Conservation (phyloP, 305 asterid genomes). For the Ajuga reptans region DNA sequence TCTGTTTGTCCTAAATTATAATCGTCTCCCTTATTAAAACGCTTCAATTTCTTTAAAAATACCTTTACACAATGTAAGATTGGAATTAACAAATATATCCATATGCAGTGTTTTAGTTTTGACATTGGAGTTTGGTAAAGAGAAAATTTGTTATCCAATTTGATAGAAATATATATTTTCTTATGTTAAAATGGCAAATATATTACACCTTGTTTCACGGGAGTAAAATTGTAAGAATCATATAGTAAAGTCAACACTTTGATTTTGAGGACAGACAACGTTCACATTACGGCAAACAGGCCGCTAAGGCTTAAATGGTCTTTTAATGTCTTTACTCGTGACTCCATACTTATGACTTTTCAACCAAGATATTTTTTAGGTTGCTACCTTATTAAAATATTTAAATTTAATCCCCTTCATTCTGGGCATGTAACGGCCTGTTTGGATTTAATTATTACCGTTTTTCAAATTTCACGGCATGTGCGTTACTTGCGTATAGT, state of each 20-base stretch:
- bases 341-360: neutral
- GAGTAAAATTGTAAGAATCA: too few relatives aligned
- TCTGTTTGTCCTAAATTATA: too few relatives aligned
- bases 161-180: too few relatives aligned
- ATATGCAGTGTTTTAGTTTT: too few relatives aligned
- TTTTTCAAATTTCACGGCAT: constrained; percentile 4
- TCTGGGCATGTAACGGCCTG: neutral
- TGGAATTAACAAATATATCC: too few relatives aligned
- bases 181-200: too few relatives aligned
- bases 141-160: too few relatives aligned
- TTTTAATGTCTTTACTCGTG: neutral
- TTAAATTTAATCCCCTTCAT: neutral
- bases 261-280: neutral
- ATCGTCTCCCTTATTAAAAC: too few relatives aligned
- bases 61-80: too few relatives aligned
- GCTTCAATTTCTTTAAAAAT: too few relatives aligned
- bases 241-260: neutral
- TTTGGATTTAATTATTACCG: neutral
- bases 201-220: too few relatives aligned
- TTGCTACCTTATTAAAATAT: neutral
- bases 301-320: neutral
- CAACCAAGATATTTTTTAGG: neutral
- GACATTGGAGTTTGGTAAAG: too few relatives aligned
- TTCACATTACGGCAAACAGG: neutral
- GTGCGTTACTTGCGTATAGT: neutral